A percentile compares a stretch with the other conserved stretches of the same genome.
Evolutionary conservation across 345 rosid genomes (phyloP).

Genomic region (Eucalyptus rudis): DNA sequence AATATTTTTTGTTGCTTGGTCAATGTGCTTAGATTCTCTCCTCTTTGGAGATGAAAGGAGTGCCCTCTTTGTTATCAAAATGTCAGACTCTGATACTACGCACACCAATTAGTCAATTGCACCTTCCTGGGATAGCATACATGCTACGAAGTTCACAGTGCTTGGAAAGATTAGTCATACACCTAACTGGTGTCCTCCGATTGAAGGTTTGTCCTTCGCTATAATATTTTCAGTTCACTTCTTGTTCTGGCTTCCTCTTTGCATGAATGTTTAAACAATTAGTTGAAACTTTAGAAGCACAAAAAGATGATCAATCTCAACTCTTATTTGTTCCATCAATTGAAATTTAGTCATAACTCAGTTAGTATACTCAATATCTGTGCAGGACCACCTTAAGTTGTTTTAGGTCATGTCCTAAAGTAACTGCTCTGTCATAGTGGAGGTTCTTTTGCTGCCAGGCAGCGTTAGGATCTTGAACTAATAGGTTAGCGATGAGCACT

Average conservation of each 20-base stretch:
- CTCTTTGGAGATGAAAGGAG: background rate
- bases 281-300: background rate
- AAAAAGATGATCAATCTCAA: background rate
- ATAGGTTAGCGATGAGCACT: background rate
- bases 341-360: background rate
- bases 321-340: background rate
- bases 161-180: background rate
- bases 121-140: background rate
- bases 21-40: background rate
- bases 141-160: background rate
- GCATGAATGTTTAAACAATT: background rate
- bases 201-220: background rate
- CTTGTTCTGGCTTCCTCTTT: background rate
- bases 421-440: background rate
- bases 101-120: background rate
- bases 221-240: background rate
- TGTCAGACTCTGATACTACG: background rate
- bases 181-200: background rate
- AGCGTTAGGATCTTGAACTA: too few species aligned
- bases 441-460: too few species aligned
- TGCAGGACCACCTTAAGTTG: background rate
- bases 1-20: background rate
- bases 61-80: background rate
- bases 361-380: background rate
- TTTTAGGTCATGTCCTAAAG: background rate